Percentiles rank a stretch among this genome's conserved stretches.
Conservation (phyloP, 352 stramenopile genomes). For the Phytophthora multivora region DNA sequence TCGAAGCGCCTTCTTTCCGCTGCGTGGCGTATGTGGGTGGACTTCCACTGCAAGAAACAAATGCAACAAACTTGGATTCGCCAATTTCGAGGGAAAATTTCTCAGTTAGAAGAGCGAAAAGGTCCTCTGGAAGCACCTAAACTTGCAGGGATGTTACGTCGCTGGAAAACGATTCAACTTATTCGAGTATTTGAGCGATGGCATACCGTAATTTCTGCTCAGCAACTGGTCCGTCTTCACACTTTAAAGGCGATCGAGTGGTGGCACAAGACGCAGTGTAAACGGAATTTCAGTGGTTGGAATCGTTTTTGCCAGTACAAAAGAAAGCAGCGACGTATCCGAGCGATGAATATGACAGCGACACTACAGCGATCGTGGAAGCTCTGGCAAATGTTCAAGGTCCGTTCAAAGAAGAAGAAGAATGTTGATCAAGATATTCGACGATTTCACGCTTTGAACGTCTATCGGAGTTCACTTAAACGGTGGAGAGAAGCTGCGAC, state of each 20-base stretch:
- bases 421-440: not conserved
- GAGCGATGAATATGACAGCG: constrained; percentile 1
- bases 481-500: constrained; percentile 15
- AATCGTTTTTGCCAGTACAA: constrained; percentile 7
- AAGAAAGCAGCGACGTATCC: constrained; percentile 11
- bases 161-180: constrained; percentile 29
- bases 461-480: not conserved
- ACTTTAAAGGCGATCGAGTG: constrained; percentile 33
- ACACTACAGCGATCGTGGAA: constrained; percentile 19
- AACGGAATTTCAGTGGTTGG: constrained; percentile 31
- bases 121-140: not conserved
- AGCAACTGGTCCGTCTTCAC: constrained; percentile 14
- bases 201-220: not conserved
- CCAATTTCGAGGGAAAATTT: constrained; percentile 12
- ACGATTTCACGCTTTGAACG: not conserved
- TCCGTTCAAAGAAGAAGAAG: constrained; percentile 1
- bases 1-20: constrained; percentile 15
- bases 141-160: constrained; percentile 19
- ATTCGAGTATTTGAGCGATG: constrained; percentile 26
- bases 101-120: constrained; percentile 5
- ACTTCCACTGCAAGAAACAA: constrained; percentile 27
- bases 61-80: constrained; percentile 7
- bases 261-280: constrained; percentile 29
- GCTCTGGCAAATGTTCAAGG: constrained; percentile 18
- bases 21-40: constrained; percentile 31